phyloP scores from a whole-genome alignment of 345 rosid species.

The Aethionema arabicum region DNA sequence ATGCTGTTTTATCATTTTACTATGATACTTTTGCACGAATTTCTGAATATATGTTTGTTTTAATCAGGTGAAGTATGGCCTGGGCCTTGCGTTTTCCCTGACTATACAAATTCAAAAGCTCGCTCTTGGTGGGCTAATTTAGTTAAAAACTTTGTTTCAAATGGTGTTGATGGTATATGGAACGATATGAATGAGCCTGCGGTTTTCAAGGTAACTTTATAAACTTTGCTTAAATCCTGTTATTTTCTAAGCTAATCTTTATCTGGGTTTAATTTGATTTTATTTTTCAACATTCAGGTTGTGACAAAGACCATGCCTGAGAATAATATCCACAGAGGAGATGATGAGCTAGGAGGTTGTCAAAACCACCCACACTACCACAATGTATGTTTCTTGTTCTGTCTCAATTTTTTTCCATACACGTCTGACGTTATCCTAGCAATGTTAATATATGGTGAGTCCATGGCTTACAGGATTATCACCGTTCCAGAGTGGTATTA shows the following conservation, averaged over 20 bases:
- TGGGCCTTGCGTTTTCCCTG: constrained; percentile 88
- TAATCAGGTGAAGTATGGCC: constrained; percentile 94
- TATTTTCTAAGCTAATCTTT: constrained; percentile 26
- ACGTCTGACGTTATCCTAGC: constrained; percentile 7
- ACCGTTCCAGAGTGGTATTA: neutral
- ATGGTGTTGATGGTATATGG: constrained; percentile 98
- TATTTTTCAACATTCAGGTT: constrained; percentile 42
- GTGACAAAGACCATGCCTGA: constrained; percentile 94
- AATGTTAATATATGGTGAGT: neutral
- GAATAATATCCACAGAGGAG: constrained; percentile 76
- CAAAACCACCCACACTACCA: constrained; percentile 82
- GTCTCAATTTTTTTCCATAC: constrained; percentile 1
- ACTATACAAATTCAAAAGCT: constrained; percentile 69
- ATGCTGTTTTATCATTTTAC: neutral
- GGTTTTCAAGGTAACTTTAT: constrained; percentile 62
- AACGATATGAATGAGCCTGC: constrained; percentile 98
- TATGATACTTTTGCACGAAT: neutral
- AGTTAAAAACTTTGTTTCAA: constrained; percentile 71
- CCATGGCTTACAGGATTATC: neutral
- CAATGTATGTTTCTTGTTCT: constrained; percentile 55
- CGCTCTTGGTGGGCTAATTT: constrained; percentile 89
- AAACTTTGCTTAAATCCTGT: constrained; percentile 3
- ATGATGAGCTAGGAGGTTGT: constrained; percentile 75
- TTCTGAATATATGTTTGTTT: constrained; percentile 19
- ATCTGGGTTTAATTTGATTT: neutral